Evolutionary conservation across 805 yeast genomes (phyloP), one percentile per base, ranked within the genome.

Genomic region (Wickerhamomyces mucosus): DNA sequence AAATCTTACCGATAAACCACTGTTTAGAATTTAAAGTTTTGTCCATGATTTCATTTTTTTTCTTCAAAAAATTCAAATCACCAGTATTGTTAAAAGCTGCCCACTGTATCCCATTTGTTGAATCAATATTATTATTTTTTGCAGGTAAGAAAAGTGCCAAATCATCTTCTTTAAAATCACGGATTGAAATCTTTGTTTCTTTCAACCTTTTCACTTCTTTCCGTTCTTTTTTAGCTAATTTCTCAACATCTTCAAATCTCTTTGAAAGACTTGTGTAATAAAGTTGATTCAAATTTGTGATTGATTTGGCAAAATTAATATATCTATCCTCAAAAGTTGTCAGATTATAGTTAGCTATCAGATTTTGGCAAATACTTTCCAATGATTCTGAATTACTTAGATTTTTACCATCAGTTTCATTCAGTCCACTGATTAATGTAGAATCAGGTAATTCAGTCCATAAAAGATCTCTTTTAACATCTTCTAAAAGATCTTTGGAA

Each of bases 61-160:
- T 71, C 40, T 89, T 58, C 47, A 86, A 78, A 51, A 75, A 86
- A 51, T 88, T 86, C 1, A 94, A 92, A 1, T 84, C 78, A 2
- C 89, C 94, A 34, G 82, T 67, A 11, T 62, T 71, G 42, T 92
- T 88, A 60, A 89, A 89, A 1, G 94, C 95, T 0, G 96, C 96
- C 97, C 97, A 89, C 22, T 40, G 40, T 13, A 21, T 36, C 5
- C 28, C 28, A 3, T 20, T 17, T 14, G 26, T 13, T 13, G 8
- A 11, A 8, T 19, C 11, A 8, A 8, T 11, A 16, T 28, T 28
- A 17, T 21, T 34, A 10, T 41, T 24, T 56, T 31, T 39, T 10
- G 95, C 85, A 3, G 94, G 96, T 40, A 89, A 58, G 50, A 89
- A 89, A 35, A 89, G 58, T 1, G 84, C 95, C 44, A 85, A 58